These are phyloP conservation scores for Perkinsus chesapeaki DNA, from an alignment of 169 alveolate genomes.

Conservation along the genomic window DNA sequence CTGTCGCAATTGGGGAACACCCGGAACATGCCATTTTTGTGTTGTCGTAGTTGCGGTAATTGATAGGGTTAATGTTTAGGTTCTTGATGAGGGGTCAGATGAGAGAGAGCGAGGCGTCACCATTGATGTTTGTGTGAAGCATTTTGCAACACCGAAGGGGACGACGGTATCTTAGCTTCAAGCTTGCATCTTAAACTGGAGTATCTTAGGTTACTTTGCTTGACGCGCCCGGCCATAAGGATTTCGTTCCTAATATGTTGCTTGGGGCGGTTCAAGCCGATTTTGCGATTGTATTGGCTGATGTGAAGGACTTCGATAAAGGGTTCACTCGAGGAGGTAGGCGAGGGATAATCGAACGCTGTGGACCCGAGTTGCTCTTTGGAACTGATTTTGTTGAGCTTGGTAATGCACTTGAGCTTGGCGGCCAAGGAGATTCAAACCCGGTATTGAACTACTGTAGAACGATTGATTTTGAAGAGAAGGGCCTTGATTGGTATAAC, in stretches of 20 bases:
- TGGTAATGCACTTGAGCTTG: background rate
- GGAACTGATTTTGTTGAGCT: conserved; percentile 78
- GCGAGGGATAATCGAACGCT: background rate
- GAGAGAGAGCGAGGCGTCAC: conserved; percentile 77
- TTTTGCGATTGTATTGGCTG: conserved; percentile 24
- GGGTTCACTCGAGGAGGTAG: conserved; percentile 61
- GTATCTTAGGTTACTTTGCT: conserved; percentile 60
- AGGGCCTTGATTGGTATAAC: no score
- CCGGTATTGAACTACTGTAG: no score
- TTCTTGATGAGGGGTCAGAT: conserved; percentile 19
- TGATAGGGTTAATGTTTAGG: no score
- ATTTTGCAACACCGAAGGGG: conserved; percentile 41
- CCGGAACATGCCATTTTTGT: no score
- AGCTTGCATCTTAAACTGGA: conserved; percentile 24
- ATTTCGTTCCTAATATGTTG: conserved; percentile 84
- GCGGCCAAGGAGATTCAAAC: conserved; percentile 16
- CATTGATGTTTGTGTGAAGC: conserved; percentile 66
- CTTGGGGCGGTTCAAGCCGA: conserved; percentile 52
- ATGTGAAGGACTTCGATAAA: conserved; percentile 72
- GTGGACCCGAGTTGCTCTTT: no score
- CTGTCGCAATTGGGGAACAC: no score
- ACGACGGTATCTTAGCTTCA: background rate
- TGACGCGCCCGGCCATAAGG: conserved; percentile 94
- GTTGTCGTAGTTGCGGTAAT: no score
- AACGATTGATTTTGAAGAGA: no score